Conservation (phyloP, 345 rosid species). For the Theobroma cacao region DNA sequence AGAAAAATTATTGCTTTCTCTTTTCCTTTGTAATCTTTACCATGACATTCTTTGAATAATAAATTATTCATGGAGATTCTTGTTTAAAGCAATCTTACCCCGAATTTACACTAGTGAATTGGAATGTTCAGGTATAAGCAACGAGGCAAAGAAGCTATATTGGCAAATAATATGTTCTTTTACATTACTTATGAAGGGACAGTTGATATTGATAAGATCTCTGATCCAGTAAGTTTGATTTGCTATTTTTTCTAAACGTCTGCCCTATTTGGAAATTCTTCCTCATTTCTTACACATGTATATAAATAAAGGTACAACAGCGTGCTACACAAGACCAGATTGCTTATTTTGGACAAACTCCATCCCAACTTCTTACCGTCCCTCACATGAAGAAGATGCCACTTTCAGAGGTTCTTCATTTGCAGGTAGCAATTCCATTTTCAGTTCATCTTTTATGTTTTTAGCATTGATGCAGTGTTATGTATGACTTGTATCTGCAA, state of each 20-base stretch:
- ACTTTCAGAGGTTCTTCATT: constrained; percentile 73
- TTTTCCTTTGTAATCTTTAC: constrained; percentile 2
- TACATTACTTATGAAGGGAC: constrained; percentile 97
- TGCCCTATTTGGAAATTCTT: constrained; percentile 15
- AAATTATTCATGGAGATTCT: neutral
- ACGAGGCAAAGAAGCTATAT: constrained; percentile 97
- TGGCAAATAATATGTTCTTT: constrained; percentile 92
- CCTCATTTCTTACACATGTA: constrained; percentile 10
- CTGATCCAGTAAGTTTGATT: constrained; percentile 67
- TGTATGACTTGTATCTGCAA: neutral
- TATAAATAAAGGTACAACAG: constrained; percentile 70
- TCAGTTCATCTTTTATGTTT: neutral
- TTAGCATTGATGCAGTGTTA: neutral
- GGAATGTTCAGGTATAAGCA: constrained; percentile 74
- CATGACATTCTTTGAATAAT: neutral
- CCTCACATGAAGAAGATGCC: constrained; percentile 91
- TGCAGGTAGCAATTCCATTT: constrained; percentile 55
- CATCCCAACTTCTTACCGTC: constrained; percentile 85
- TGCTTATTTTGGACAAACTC: constrained; percentile 99
- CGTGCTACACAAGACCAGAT: constrained; percentile 97
- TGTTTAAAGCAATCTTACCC: neutral
- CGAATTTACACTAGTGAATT: constrained; percentile 14
- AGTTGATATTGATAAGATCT: constrained; percentile 84
- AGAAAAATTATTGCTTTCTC: neutral
- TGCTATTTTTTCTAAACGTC: constrained; percentile 2